Base-by-base conservation (phyloP, 208 protist species). In the Acanthamoeba castellanii region DNA sequence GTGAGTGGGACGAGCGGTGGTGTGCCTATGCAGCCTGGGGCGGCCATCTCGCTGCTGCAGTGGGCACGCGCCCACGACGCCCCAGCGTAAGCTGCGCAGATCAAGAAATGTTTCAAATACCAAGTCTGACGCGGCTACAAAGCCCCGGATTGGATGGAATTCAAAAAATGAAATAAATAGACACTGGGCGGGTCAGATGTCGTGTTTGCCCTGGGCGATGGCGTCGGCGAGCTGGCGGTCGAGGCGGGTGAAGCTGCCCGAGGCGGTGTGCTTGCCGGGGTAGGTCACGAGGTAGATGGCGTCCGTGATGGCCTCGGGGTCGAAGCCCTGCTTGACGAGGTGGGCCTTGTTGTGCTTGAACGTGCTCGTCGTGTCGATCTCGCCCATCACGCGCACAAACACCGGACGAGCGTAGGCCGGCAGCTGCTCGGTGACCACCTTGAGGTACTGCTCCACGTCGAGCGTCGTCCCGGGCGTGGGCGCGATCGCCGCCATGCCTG, bases 261-360 rank as follows among this genome's bases (percentile, higher is more conserved):
- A 20, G 9, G 78, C 8, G 4, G 42, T 0, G 52, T 88, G 81
- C 47, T 88, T 55, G n/a, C 50, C 50, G 52, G 81, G 81, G 50
- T 88, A 88, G 45, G 81, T 88, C 14, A 88, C 81, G 16, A 76
- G 61, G 64, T 68, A 92, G 61, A 92, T 8, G 25, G 18, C 59
- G 47, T 92, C 81, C 27, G 66, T 6, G 81, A 95, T 47, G 45
- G 45, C 34, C 5, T 95, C 82, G 30, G 94, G 94, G 34, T 96
- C 47, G 55, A 89, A 94, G 34, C 96, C 96, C 52, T 96, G 45
- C 14, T 96, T 95, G 30, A 84, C 94, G 27, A 96, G 70, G 57
- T 95, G 37, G n/a, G 74, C 91, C 81, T 97, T 97, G 34, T 89
- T 90, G 82, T 94, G 81, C 85, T 97, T 97, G 96, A 96, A 97